Evolutionary conservation across 192 early-diverging fungal species (phyloP), one percentile per base, ranked within the genome.

Genomic region (Mortierella alpina): DNA sequence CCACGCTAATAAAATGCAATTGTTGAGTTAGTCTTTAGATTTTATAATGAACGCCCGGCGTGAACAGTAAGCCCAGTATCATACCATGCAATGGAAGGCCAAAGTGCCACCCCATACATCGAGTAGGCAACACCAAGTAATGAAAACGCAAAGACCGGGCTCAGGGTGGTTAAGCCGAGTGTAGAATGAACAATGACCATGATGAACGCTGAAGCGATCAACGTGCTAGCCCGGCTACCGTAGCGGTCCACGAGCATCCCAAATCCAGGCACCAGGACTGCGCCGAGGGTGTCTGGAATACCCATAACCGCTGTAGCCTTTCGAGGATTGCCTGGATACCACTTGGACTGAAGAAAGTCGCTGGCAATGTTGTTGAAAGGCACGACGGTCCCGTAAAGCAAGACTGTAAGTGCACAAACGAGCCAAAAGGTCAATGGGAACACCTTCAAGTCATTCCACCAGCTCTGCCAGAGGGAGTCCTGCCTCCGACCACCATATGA

Each of bases 291-390:
- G 65, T 92, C 91, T 9, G 90, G 90, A 44, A 92, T 86, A 0
- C 89, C 90, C 87, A 89, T 89, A 31, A 90, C 86, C n/a, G 90
- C 83, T 7, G 89, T 87, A 5, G 91, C 91, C 48, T 68, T 90
- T 13, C 85, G 80, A 17, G 86, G 63, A 53, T 90, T 88, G 6
- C 75, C 83, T 5, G 58, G 82, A 55, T 86, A 91, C 88, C 89
- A 92, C 66, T 91, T 92, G 47, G 86, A 83, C 58, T 90, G 90
- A 46, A 91, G 87, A 68, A 93, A 87, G 78, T 83, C 86, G 71
- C 53, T 88, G 66, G 83, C 87, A 80, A 92, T 85, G 59, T 91
- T 89, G 72, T 88, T 90, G 74, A 92, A 92, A 2, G 91, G 90
- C 6, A 89, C 83, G 4, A 88, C 80, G 0, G 89, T 82, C 42